phyloP scores from a whole-genome alignment of 495 filamentous ascomycete genomes.

The Lindgomyces ingoldianus region DNA sequence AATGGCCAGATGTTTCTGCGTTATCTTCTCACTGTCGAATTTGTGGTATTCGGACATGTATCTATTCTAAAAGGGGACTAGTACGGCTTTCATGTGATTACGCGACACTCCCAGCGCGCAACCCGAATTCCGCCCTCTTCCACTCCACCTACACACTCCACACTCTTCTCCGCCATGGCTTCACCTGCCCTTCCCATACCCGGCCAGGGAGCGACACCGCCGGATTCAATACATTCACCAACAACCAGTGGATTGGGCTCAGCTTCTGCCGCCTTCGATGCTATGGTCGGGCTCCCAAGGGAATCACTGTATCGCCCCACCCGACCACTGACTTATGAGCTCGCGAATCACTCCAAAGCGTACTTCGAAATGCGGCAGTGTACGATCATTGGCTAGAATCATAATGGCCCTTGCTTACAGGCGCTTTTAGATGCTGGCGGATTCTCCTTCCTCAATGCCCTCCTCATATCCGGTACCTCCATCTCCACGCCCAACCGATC shows the following conservation, averaged over 20 bases:
- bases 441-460: slow-evolving; percentile 65
- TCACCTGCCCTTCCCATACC: too few relatives aligned
- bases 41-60: background rate
- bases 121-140: background rate
- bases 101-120: background rate
- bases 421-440: slow-evolving; percentile 68
- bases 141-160: too few relatives aligned
- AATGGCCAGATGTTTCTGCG: background rate
- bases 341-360: slow-evolving; percentile 30
- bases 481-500: slow-evolving; percentile 21
- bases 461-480: slow-evolving; percentile 60
- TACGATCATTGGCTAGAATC: background rate
- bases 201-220: too few relatives aligned
- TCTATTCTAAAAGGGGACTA: background rate
- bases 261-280: slow-evolving; percentile 9
- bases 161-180: too few relatives aligned
- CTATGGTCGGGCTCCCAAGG: slow-evolving; percentile 8
- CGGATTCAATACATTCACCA: too few relatives aligned
- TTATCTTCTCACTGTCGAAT: background rate
- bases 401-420: background rate
- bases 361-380: slow-evolving; percentile 35
- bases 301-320: slow-evolving; percentile 14
- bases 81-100: background rate
- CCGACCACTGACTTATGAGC: slow-evolving; percentile 26
- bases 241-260: too few relatives aligned